These are phyloP conservation scores for Cladosporium cucumerinum DNA, from an alignment of 2,329 filamentous ascomycete genomes.

Conservation along the genomic window DNA sequence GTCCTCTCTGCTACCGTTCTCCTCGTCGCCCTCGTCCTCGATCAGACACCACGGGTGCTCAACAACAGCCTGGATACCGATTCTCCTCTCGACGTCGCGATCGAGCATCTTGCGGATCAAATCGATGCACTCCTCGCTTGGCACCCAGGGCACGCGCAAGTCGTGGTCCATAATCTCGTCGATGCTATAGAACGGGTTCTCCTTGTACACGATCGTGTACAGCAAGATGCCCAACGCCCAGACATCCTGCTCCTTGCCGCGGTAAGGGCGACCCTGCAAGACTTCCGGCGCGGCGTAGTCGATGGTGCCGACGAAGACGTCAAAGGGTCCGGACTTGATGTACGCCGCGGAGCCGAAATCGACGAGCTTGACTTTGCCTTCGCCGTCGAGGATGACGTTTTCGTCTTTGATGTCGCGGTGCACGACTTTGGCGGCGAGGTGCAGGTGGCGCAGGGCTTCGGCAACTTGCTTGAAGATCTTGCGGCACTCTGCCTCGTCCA, in stretches of 20 bases:
- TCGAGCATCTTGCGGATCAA: slow-evolving; percentile 89
- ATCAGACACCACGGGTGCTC: slow-evolving; percentile 76
- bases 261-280: slow-evolving; percentile 83
- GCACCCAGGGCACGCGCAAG: slow-evolving; percentile 79
- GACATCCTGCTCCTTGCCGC: slow-evolving; percentile 95
- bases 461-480: slow-evolving; percentile 96
- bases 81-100: slow-evolving; percentile 76
- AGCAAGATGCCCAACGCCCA: slow-evolving; percentile 96
- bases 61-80: slow-evolving; percentile 83
- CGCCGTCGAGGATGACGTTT: slow-evolving; percentile 92
- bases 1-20: not conserved
- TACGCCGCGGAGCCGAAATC: slow-evolving; percentile 98
- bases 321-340: slow-evolving; percentile 96
- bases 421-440: slow-evolving; percentile 85
- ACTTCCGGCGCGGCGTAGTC: slow-evolving; percentile 99
- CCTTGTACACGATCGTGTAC: slow-evolving; percentile 99
- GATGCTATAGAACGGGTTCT: slow-evolving; percentile 98
- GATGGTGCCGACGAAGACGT: slow-evolving; percentile 98
- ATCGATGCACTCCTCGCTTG: slow-evolving; percentile 90
- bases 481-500: slow-evolving; percentile 90
- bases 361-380: slow-evolving; percentile 93
- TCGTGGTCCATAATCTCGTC: slow-evolving; percentile 99
- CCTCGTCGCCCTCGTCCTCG: slow-evolving; percentile 26
- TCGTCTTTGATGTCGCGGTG: slow-evolving; percentile 99
- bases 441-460: slow-evolving; percentile 82